phyloP scores from a whole-genome alignment of 139 green algal species.

The Chlamydomonas asymmetrica region DNA sequence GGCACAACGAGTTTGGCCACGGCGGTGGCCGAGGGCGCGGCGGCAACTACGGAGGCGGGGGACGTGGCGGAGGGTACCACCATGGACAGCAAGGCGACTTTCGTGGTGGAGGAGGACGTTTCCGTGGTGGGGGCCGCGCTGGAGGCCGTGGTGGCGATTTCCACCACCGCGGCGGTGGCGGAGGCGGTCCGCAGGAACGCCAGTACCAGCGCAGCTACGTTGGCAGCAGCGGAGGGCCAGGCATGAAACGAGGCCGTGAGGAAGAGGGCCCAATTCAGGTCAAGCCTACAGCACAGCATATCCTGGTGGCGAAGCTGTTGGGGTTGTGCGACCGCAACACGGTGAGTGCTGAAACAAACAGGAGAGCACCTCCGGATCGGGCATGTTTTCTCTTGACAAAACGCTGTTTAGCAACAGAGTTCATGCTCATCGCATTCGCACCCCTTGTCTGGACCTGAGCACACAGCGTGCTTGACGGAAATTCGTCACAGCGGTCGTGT shows the following conservation, averaged over 20 bases:
- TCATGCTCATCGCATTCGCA: not conserved
- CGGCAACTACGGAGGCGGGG: not conserved
- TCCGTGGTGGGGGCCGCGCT: not conserved
- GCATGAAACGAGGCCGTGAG: slow-evolving; percentile 38
- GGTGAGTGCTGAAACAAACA: not conserved
- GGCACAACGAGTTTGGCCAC: too few relatives aligned
- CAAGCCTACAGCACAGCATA: slow-evolving; percentile 28
- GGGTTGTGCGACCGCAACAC: slow-evolving; percentile 34
- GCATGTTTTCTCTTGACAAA: not conserved
- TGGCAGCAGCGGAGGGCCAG: slow-evolving; percentile 4
- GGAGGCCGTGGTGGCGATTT: not conserved
- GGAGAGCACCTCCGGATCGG: not conserved
- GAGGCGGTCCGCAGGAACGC: not conserved
- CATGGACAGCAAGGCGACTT: not conserved
- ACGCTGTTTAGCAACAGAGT: not conserved
- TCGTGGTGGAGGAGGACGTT: not conserved
- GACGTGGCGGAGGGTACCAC: not conserved
- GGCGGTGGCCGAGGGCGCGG: not conserved
- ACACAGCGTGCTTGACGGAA: not conserved
- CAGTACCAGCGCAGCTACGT: slow-evolving; percentile 43
- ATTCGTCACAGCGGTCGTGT: not conserved
- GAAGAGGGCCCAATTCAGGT: slow-evolving; percentile 27
- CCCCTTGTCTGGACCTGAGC: not conserved
- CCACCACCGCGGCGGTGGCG: not conserved
- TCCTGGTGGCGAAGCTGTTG: slow-evolving; percentile 38